These are phyloP conservation scores for Pezicula carpinea DNA, from an alignment of 2,329 filamentous ascomycete genomes.

Conservation along the genomic window DNA sequence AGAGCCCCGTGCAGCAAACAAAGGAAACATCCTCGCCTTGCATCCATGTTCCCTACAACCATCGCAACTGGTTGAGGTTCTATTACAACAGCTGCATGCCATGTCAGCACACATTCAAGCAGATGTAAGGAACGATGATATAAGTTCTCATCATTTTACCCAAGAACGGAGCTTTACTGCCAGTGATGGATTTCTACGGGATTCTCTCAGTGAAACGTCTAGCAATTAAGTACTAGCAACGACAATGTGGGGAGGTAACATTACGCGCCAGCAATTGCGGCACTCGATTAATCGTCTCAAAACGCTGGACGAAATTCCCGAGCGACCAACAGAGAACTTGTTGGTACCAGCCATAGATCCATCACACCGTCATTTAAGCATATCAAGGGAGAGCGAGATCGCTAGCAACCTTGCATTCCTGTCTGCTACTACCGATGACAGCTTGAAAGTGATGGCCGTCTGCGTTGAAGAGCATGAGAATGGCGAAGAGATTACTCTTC, in stretches of 20 bases:
- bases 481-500: conserved; percentile 14
- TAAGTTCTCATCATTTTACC: no score
- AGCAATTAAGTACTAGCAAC: no score
- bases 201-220: no score
- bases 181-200: no score
- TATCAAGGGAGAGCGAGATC: conserved; percentile 20
- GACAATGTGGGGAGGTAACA: conserved; percentile 5
- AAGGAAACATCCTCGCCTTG: no score
- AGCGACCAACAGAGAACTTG: conserved; percentile 6
- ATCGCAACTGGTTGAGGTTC: no score
- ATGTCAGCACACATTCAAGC: no score
- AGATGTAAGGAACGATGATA: no score
- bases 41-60: no score
- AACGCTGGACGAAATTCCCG: background rate
- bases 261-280: conserved; percentile 6
- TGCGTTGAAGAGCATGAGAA: conserved; percentile 20
- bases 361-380: conserved; percentile 4
- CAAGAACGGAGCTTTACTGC: no score
- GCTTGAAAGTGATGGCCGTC: conserved; percentile 17
- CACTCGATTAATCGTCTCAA: conserved; percentile 3
- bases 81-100: no score
- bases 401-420: conserved; percentile 21
- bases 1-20: no score
- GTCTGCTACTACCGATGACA: conserved; percentile 15
- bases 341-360: background rate